A percentile compares a stretch with the other conserved stretches of the same genome.
Conservation (phyloP, 2,329 filamentous ascomycete genomes). For the Hypoxylon sp. region DNA sequence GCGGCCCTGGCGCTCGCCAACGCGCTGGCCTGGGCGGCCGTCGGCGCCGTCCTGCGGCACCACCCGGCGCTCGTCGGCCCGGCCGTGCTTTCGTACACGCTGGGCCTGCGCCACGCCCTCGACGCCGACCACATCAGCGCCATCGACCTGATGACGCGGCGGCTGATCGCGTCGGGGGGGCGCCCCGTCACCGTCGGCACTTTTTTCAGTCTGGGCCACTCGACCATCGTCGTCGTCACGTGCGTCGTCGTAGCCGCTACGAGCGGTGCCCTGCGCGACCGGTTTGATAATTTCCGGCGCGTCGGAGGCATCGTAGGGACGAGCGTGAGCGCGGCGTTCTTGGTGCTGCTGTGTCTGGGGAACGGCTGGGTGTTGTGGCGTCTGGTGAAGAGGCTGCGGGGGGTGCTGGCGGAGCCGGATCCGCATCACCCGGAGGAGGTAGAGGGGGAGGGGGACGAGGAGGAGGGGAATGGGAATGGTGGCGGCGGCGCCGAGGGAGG, state of each 20-base stretch:
- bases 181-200: conserved; percentile 91
- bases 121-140: conserved; percentile 92
- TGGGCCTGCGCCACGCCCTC: conserved; percentile 93
- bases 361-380: conserved; percentile 89
- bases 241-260: conserved; percentile 94
- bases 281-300: conserved; percentile 82
- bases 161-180: conserved; percentile 86
- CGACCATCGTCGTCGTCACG: conserved; percentile 90
- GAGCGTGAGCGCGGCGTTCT: conserved; percentile 83
- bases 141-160: conserved; percentile 94
- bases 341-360: conserved; percentile 83
- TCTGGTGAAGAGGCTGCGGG: conserved; percentile 75
- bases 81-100: conserved; percentile 85
- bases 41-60: conserved; percentile 64
- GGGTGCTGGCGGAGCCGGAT: conserved; percentile 63
- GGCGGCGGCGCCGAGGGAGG: conserved; percentile 39
- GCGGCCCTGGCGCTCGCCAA: conserved; percentile 63
- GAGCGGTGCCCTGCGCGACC: conserved; percentile 81
- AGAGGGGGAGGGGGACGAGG: conserved; percentile 20
- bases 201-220: conserved; percentile 94
- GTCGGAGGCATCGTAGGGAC: conserved; percentile 92
- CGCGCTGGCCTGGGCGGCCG: conserved; percentile 64
- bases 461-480: background rate
- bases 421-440: conserved; percentile 47
- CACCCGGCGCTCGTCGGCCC: conserved; percentile 77